Evolutionary conservation across 257 asterid genomes (phyloP), one percentile per base, ranked within the genome.

Genomic region (Solanum ossicruentum): DNA sequence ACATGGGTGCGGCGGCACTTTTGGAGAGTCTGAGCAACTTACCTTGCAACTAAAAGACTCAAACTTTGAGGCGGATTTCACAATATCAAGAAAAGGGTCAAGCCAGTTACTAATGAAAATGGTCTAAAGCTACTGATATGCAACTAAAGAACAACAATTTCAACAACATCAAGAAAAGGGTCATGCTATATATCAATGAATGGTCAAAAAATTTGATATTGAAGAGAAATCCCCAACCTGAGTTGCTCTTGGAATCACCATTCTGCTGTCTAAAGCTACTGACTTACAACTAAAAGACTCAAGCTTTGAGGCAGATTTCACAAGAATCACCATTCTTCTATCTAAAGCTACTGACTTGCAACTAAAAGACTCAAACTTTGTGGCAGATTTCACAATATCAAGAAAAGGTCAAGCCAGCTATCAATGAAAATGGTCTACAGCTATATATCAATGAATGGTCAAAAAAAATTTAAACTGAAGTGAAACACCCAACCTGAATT

Each of bases 251-350:
- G 72, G 72, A 65, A 65, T 65, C 41, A 26, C 72, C 11, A 12
- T 65, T 3, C 65, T 65, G 36, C 72, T 65, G 72, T 26, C 72
- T 65, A 66, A 69, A 69, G 51, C 3, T 36, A 39, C 23, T 69
- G 51, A 69, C 11, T 36, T 69, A 17, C 81, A 45, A 71, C 81
- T 72, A 72, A n/a, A 72, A 72, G 36, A 45, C 57, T 21, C 12
- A 3, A 72, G n/a, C 28, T 12, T 12, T 11, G 81, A 8, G 26
- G 21, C 39, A 72, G 11, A 11, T 43, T 72, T 6, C 26, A 18
- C 52, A 9, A 4, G 55, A 67, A 88, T 85, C 89, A 84, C 86
- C 93, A 17, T 90, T 93, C 75, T 85, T 90, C 87, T 66, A 41
- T 26, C 72, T 26, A 66, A 69, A 69, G 51, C 7, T 36, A 39